Evolutionary conservation across 106 monocot species (phyloP).

Genomic region (Dioscorea dumetorum): DNA sequence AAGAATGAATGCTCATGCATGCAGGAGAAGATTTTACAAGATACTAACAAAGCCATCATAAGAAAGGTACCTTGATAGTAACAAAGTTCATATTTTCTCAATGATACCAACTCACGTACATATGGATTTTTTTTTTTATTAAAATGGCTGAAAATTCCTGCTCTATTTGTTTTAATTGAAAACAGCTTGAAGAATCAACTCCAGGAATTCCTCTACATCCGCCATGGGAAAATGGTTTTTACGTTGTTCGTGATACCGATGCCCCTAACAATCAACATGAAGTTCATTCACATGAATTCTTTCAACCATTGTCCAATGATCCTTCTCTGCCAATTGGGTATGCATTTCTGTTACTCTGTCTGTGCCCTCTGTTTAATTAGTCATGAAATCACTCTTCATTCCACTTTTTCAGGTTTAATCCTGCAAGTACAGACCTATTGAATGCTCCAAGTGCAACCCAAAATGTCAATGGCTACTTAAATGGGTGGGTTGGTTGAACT

Average conservation of each 20-base stretch:
- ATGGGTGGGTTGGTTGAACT: background rate
- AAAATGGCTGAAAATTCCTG: background rate
- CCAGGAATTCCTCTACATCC: background rate
- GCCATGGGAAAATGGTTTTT: conserved; percentile 6
- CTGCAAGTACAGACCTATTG: background rate
- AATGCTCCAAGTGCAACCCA: background rate
- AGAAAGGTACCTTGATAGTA: conserved; percentile 10
- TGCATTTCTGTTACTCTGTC: background rate
- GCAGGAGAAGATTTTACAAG: conserved; percentile 29
- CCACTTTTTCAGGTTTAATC: background rate
- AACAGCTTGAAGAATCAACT: conserved; percentile 3
- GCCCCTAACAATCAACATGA: background rate
- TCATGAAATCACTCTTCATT: background rate
- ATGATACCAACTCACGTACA: background rate
- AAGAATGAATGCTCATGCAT: background rate
- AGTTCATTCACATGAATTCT: conserved; percentile 3
- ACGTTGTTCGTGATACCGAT: too few relatives aligned
- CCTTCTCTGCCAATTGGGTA: conserved; percentile 12
- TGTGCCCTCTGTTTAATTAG: background rate
- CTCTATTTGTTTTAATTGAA: background rate
- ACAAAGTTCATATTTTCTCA: background rate
- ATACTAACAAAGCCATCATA: conserved; percentile 17
- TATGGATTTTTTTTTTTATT: too few relatives aligned
- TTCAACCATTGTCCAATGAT: conserved; percentile 3
- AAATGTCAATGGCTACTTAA: background rate